Evolutionary conservation across 106 monocot species (phyloP).

Genomic region (Hemerocallis citrina): DNA sequence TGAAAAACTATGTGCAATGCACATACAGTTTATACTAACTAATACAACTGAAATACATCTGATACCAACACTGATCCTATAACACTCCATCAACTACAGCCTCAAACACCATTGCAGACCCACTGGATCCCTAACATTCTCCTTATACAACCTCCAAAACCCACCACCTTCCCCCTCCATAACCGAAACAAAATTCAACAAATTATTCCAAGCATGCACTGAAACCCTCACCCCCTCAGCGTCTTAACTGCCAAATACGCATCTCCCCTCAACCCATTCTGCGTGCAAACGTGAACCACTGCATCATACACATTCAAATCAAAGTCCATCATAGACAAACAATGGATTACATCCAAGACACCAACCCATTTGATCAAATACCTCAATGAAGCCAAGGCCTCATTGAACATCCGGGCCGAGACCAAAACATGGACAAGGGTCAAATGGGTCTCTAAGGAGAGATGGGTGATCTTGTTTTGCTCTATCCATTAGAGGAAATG

Average conservation of each 20-base stretch:
- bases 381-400: slow-evolving; percentile 16
- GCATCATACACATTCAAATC: slow-evolving; percentile 19
- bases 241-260: slow-evolving; percentile 21
- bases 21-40: too few species aligned
- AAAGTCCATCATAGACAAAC: not conserved
- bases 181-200: slow-evolving; percentile 19
- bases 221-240: slow-evolving; percentile 22
- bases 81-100: too few species aligned
- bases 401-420: slow-evolving; percentile 19
- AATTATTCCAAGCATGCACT: slow-evolving; percentile 40
- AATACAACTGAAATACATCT: too few species aligned
- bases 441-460: slow-evolving; percentile 11
- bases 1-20: too few species aligned
- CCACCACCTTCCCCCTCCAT: not conserved
- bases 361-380: slow-evolving; percentile 9
- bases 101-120: too few species aligned
- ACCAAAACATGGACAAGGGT: slow-evolving; percentile 15
- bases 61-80: too few species aligned
- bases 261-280: slow-evolving; percentile 5
- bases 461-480: not conserved
- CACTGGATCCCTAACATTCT: too few species aligned
- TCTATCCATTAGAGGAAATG: slow-evolving; percentile 20
- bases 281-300: slow-evolving; percentile 30
- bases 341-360: not conserved
- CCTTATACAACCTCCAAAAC: slow-evolving; percentile 27